Evolutionary conservation across 352 stramenopile species (phyloP), one percentile per base, ranked within the genome.

Genomic region (Phytopythium vexans): DNA sequence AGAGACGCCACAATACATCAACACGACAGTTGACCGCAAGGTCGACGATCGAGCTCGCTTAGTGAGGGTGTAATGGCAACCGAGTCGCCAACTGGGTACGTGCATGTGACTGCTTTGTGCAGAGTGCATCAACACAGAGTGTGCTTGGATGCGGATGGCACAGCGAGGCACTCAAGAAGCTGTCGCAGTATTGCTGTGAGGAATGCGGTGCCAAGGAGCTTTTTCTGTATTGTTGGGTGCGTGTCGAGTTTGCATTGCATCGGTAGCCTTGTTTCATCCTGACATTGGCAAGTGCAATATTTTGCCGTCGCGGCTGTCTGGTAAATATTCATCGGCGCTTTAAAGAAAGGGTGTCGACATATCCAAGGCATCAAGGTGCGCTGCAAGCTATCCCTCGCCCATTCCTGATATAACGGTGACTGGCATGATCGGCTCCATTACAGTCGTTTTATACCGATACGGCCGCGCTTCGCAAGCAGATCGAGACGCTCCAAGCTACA

Each of bases 281-380:
- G 7, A 59, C 41, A 53, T 16, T 46, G 16, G 27, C 21, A 6
- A 32, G 39, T 55, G 9, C 37, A 10, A 44, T 52, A 48, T n/a
- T 35, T 16, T 38, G 58, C 34, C 37, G 39, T 54, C 36, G 34
- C 33, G 4, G 33, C 10, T 15, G 32, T 2, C 41, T 9, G 21
- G 31, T 6, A 12, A 32, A 35, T 38, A 32, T 34, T 14, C n/a
- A 9, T 42, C 21, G 39, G 14, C 48, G 34, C 41, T 27, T 27
- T 27, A 27, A 27, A 88, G 77, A 90, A 88, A 86, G 72, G 74
- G 79, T 88, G 77, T 14, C 72, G 75, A 6, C 72, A 88, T 34
- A 68, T 89, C 37, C 74, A 89, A 41, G 81, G 76, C 38, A 70
- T 89, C 55, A 85, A 89, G 68, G 72, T 82, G n/a, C 10, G 52